phyloP scores from a whole-genome alignment of 495 filamentous ascomycete genomes.

The Xylaria acuta region DNA sequence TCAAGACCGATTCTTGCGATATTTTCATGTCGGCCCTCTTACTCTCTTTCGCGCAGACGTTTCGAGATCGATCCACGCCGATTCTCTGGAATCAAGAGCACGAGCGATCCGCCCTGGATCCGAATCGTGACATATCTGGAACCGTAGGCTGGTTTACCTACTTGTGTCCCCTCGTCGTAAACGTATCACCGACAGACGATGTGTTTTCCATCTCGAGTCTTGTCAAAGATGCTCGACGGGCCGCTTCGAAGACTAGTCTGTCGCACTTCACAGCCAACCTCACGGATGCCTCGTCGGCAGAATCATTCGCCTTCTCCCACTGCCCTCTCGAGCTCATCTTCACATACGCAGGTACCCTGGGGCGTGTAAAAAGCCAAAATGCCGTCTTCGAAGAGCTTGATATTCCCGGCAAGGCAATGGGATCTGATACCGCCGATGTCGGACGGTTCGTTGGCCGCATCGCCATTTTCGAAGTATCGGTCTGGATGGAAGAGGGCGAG shows the following conservation, averaged over 20 bases:
- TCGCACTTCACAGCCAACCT: slow-evolving; percentile 50
- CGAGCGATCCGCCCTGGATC: slow-evolving; percentile 46
- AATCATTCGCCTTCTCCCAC: slow-evolving; percentile 51
- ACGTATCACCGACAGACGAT: slow-evolving; percentile 46
- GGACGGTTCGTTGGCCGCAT: slow-evolving; percentile 62
- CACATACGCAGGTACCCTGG: slow-evolving; percentile 70
- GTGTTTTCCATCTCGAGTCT: slow-evolving; percentile 48
- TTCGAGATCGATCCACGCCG: slow-evolving; percentile 60
- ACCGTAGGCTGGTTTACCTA: slow-evolving; percentile 60
- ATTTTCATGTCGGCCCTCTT: slow-evolving; percentile 57
- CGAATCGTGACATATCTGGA: slow-evolving; percentile 50
- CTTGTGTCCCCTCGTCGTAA: slow-evolving; percentile 46
- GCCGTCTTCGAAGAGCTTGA: slow-evolving; percentile 65
- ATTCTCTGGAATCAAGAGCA: slow-evolving; percentile 61
- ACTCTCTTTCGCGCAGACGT: slow-evolving; percentile 56
- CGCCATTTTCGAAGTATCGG: slow-evolving; percentile 68
- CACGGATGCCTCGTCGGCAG: slow-evolving; percentile 32
- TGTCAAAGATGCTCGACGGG: slow-evolving; percentile 49
- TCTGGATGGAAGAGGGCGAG: slow-evolving; percentile 62
- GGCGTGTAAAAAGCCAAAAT: slow-evolving; percentile 66
- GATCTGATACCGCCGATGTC: slow-evolving; percentile 62
- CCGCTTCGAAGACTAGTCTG: slow-evolving; percentile 52
- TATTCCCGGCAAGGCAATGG: slow-evolving; percentile 45
- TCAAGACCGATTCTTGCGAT: slow-evolving; percentile 55
- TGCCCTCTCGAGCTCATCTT: slow-evolving; percentile 75